Evolutionary conservation across 2,329 filamentous ascomycete species (phyloP), one percentile per base, ranked within the genome.

Genomic region (Trichoderma lentiforme): DNA sequence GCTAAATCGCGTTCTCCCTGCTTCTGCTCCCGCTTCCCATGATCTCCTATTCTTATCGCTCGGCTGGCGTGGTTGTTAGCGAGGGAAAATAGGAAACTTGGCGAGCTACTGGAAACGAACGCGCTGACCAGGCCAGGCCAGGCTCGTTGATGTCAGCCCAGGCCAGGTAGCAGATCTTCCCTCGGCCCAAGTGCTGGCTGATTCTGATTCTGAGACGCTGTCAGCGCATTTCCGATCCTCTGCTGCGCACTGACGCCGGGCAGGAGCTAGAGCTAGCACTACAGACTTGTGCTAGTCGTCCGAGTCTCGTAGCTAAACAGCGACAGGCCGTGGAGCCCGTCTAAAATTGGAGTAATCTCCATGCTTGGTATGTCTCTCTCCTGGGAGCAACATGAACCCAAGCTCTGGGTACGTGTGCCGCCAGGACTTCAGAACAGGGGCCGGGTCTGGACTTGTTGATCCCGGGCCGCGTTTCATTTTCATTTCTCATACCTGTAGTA

Each of bases 341-440:
- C 70, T 66, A 71, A 71, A 71, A 71, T 71, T 71, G 70, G 70
- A 71, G 56, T 61, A 69, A 69, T 69, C 57, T 69, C 66, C 57
- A 47, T 32, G 56, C 24, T 61, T n/a, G 28, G 28, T 32, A 34
- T 36, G 62, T 39, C 30, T 36, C 30, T n/a, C 61, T 63, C 61
- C 36, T 51, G 24, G 18, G 26, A 30, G 43, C 43, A 51, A 51
- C 43, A 12, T 51, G 11, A 60, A 60, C 53, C 36, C 65, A 43
- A 56, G 66, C 34, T 18, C 56, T 30, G 65, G 65, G 65, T 47
- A 34, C 34, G 53, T 18, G 56, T 60, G 39, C 51, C 56, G 43
- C 61, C 66, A 61, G n/a, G 43, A 61, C 14, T 53, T 51, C 30
- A 51, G 24, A 32, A 69, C 39, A 28, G 66, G 36, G 47, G 30